phyloP scores from a whole-genome alignment of 2,329 filamentous ascomycete genomes.

The Coccinonectria pachysandricola region DNA sequence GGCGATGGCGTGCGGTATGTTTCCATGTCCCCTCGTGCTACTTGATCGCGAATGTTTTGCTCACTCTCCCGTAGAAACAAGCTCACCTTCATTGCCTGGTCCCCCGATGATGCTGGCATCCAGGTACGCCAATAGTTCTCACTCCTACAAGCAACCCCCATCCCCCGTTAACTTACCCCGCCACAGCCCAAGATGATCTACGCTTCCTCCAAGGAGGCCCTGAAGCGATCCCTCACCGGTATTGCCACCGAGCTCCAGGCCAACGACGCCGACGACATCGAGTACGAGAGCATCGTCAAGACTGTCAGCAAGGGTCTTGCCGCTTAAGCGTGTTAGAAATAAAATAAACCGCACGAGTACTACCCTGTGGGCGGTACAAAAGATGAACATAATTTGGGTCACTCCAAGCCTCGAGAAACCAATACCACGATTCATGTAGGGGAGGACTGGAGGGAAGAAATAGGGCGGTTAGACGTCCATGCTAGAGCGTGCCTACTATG shows the following conservation, averaged over 20 bases:
- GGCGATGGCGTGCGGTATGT: conserved; percentile 62
- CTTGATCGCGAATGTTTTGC: conserved; percentile 8
- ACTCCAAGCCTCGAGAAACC: conserved; percentile 17
- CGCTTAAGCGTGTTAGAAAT: conserved; percentile 25
- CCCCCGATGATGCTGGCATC: conserved; percentile 69
- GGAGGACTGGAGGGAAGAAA: conserved; percentile 14
- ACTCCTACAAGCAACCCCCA: no score
- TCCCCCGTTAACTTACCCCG: no score
- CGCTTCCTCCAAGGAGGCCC: conserved; percentile 76
- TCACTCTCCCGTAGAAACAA: conserved; percentile 48
- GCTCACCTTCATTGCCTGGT: conserved; percentile 71
- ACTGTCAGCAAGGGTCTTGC: conserved; percentile 53
- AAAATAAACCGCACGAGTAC: no score
- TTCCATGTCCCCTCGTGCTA: conserved; percentile 1
- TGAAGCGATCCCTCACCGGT: conserved; percentile 70
- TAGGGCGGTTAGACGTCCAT: conserved; percentile 12
- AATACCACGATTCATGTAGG: conserved; percentile 17
- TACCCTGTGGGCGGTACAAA: no score
- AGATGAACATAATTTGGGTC: conserved; percentile 18
- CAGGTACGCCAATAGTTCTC: conserved; percentile 60
- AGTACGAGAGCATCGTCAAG: conserved; percentile 61
- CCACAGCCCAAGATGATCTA: conserved; percentile 78
- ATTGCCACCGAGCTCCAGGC: conserved; percentile 70
- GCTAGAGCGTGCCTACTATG: conserved; percentile 7
- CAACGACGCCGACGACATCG: conserved; percentile 75